phyloP scores from a whole-genome alignment of 345 rosid genomes.

The Lenwebbia sp. region DNA sequence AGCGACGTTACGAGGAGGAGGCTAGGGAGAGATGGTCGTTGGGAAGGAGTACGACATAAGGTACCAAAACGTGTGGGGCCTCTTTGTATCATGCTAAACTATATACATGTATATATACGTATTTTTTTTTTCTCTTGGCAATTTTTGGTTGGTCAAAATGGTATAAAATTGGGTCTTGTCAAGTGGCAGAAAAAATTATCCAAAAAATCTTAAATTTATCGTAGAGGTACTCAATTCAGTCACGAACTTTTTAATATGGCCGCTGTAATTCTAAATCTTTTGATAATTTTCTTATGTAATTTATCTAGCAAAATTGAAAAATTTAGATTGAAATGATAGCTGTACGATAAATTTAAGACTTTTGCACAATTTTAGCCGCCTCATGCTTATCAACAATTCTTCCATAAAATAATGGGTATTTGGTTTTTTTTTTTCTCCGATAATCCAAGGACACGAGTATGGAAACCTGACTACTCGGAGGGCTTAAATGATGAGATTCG shows the following conservation, averaged over 20 bases:
- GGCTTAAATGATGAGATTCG: neutral
- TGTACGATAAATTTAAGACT: no score
- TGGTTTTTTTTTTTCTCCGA: accelerated
- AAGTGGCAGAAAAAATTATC: neutral
- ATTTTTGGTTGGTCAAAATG: neutral
- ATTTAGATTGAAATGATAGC: no score
- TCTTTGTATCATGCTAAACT: no score
- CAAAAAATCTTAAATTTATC: neutral
- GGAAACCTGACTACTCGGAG: accelerated
- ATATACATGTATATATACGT: no score
- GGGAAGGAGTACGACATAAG: neutral
- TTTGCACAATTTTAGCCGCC: no score
- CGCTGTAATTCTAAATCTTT: neutral
- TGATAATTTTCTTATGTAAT: neutral
- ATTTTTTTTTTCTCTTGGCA: no score
- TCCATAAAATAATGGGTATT: neutral
- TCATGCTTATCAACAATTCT: neutral
- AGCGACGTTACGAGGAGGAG: neutral
- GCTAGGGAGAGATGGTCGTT: neutral
- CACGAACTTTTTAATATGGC: accelerated
- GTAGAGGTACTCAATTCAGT: accelerated
- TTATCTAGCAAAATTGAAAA: no score
- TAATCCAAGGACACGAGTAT: neutral
- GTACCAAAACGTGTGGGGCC: neutral
- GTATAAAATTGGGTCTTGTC: neutral